A percentile compares a stretch with the other conserved stretches of the same genome.
Evolutionary conservation across 306 rosid species (phyloP).

Genomic region (Acacia crassicarpa): DNA sequence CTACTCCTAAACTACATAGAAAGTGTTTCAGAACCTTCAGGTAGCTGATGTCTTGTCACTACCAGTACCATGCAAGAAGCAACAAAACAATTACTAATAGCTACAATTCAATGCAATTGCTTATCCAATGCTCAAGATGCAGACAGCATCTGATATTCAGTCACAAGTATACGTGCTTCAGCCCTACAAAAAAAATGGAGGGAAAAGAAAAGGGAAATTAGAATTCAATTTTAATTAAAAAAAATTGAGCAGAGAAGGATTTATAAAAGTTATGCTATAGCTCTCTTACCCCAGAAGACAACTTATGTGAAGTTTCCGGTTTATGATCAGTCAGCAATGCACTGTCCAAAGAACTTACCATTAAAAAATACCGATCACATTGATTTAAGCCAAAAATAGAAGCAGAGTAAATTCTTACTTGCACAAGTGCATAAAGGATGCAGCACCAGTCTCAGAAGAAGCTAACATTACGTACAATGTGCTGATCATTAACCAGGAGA

Average conservation of each 20-base stretch:
- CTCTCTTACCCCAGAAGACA: constrained; percentile 64
- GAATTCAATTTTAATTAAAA: constrained; percentile 4
- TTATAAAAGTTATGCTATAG: background rate
- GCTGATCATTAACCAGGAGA: constrained; percentile 72
- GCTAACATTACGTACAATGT: constrained; percentile 78
- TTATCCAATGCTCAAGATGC: constrained; percentile 50
- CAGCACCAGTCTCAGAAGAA: constrained; percentile 82
- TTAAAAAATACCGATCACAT: constrained; percentile 23
- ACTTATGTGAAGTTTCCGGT: constrained; percentile 46
- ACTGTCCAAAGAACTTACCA: constrained; percentile 38
- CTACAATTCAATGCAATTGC: constrained; percentile 47
- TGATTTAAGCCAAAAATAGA: background rate
- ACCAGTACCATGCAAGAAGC: constrained; percentile 60
- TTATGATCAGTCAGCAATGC: constrained; percentile 80
- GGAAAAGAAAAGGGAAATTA: constrained; percentile 6
- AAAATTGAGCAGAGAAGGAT: background rate
- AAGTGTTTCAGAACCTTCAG: constrained; percentile 47
- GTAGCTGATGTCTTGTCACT: constrained; percentile 37
- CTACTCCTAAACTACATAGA: constrained; percentile 56
- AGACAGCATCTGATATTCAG: constrained; percentile 55
- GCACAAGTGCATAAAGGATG: constrained; percentile 76
- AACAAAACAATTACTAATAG: constrained; percentile 45
- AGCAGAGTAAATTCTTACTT: constrained; percentile 46
- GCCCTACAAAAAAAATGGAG: constrained; percentile 46
- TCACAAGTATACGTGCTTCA: constrained; percentile 44